phyloP scores from a whole-genome alignment of 1,284 basidiomycete species.

The Heterobasidion irregulare region DNA sequence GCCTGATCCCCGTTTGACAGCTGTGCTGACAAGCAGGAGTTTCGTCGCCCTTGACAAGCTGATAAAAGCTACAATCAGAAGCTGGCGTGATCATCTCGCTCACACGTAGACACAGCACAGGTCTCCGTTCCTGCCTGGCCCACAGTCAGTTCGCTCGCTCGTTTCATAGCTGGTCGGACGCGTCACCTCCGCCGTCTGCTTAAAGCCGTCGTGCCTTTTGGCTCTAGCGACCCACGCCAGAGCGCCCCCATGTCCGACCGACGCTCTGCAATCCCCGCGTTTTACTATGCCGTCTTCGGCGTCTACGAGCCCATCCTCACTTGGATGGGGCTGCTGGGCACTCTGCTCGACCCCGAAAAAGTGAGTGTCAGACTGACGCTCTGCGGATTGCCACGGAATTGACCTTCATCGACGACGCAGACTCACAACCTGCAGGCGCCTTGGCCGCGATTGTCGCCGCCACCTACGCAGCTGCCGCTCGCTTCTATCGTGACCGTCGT shows the following conservation, averaged over 20 bases:
- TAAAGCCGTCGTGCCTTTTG: too few relatives aligned
- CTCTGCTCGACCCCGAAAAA: constrained; percentile 56
- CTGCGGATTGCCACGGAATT: neutral
- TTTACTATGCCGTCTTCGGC: constrained; percentile 66
- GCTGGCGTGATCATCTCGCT: too few relatives aligned
- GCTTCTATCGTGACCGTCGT: constrained; percentile 59
- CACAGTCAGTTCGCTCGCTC: too few relatives aligned
- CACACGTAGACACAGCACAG: too few relatives aligned
- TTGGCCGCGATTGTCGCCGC: constrained; percentile 43
- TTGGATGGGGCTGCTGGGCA: constrained; percentile 54
- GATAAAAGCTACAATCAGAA: too few relatives aligned
- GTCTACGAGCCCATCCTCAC: constrained; percentile 65
- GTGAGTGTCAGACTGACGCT: constrained; percentile 26
- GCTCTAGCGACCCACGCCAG: neutral
- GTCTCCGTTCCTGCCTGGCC: too few relatives aligned
- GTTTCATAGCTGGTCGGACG: too few relatives aligned
- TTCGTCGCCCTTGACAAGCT: too few relatives aligned
- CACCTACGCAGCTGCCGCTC: constrained; percentile 41
- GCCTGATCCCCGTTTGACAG: too few relatives aligned
- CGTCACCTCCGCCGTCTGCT: too few relatives aligned
- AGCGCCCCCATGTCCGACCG: neutral
- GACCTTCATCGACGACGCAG: constrained; percentile 25
- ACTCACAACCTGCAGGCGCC: constrained; percentile 67
- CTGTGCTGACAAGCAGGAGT: too few relatives aligned
- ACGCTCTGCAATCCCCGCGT: constrained; percentile 37